phyloP scores from a whole-genome alignment of 306 rosid species.

The Ochetophila trinervis region DNA sequence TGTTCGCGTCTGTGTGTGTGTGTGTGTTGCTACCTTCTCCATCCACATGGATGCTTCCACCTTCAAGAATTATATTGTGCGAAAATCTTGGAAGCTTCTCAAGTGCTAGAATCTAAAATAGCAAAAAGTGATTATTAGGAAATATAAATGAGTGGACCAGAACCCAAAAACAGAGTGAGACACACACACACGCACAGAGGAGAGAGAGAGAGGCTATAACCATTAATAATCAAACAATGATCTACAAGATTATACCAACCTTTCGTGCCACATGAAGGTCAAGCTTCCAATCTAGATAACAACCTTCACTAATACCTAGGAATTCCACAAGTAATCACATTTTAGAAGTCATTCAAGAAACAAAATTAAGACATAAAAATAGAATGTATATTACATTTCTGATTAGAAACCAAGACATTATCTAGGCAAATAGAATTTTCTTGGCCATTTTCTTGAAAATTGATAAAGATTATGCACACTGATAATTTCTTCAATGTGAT shows the following conservation, averaged over 20 bases:
- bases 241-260: constrained; percentile 37
- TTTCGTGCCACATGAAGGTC: constrained; percentile 65
- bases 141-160: not conserved
- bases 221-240: not conserved
- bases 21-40: constrained; percentile 72
- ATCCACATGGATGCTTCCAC: constrained; percentile 98
- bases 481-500: not conserved
- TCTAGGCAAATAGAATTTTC: not conserved
- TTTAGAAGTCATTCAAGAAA: constrained; percentile 12
- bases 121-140: constrained; percentile 20
- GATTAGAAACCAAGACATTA: not conserved
- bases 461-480: not conserved
- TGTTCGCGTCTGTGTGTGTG: not conserved
- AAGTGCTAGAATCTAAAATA: constrained; percentile 62
- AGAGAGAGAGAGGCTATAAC: not conserved
- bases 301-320: constrained; percentile 70
- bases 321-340: constrained; percentile 13
- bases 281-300: constrained; percentile 76
- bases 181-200: too few relatives aligned
- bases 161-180: not conserved
- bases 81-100: constrained; percentile 76
- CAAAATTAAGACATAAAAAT: not conserved
- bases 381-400: constrained; percentile 2
- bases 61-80: constrained; percentile 73
- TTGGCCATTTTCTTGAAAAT: not conserved